Evolutionary conservation across 345 rosid species (phyloP).

Genomic region (Brassica incana): DNA sequence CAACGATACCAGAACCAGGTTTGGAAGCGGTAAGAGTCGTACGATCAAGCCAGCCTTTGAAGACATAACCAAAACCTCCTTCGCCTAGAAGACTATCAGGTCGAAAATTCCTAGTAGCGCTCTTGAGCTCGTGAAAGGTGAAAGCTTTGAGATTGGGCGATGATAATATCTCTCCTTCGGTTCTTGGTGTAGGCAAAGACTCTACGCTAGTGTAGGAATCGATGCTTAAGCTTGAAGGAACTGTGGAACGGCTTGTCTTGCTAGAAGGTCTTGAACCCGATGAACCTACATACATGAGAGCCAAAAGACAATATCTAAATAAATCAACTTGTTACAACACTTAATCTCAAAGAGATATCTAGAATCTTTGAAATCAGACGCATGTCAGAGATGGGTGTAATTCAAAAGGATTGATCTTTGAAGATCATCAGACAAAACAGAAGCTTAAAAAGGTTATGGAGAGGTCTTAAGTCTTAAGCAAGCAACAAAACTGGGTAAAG

Average conservation of each 20-base stretch:
- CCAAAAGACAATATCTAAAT: neutral
- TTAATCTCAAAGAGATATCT: neutral
- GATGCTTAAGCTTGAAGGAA: constrained; percentile 60
- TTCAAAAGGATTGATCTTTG: constrained; percentile 17
- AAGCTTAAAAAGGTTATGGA: neutral
- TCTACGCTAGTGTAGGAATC: constrained; percentile 61
- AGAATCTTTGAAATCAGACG: neutral
- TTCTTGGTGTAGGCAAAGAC: constrained; percentile 73
- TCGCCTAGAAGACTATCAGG: constrained; percentile 91
- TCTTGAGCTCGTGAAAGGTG: constrained; percentile 72
- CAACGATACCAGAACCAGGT: constrained; percentile 91
- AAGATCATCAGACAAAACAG: constrained; percentile 3
- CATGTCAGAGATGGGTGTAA: neutral
- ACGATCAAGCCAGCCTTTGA: constrained; percentile 95
- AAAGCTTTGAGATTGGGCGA: constrained; percentile 88
- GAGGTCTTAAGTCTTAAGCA: constrained; percentile 2
- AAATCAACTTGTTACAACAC: neutral
- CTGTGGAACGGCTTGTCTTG: constrained; percentile 72
- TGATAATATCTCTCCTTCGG: constrained; percentile 86
- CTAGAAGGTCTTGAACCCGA: constrained; percentile 65
- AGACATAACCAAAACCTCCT: constrained; percentile 96
- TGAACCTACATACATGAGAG: constrained; percentile 29
- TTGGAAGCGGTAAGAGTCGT: constrained; percentile 61
- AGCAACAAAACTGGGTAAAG: neutral
- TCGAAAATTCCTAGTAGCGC: constrained; percentile 88